These are phyloP conservation scores for Roridomyces roridus DNA, from an alignment of 768 basidiomycete genomes.

Conservation along the genomic window DNA sequence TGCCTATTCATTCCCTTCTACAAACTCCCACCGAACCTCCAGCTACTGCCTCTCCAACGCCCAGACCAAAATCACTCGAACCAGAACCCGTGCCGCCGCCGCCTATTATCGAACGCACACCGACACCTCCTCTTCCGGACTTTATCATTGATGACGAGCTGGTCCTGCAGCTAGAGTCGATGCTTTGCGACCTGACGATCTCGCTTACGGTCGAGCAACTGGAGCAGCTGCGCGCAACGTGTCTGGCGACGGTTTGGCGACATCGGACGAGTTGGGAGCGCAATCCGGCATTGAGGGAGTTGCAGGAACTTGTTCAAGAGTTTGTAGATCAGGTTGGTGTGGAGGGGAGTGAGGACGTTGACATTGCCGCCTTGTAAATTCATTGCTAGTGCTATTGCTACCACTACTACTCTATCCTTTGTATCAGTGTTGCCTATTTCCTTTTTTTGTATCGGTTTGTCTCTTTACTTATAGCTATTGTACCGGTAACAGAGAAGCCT, in stretches of 20 bases:
- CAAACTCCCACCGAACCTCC: conserved; percentile 22
- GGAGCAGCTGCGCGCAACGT: conserved; percentile 90
- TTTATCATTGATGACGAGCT: conserved; percentile 68
- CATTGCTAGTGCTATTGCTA: no score
- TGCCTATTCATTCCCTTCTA: conserved; percentile 11
- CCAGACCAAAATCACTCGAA: conserved; percentile 28
- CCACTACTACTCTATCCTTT: no score
- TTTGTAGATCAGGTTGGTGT: conserved; percentile 70
- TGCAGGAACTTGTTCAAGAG: conserved; percentile 60
- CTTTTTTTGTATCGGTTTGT: no score
- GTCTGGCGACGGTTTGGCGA: conserved; percentile 83
- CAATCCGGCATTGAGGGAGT: conserved; percentile 62
- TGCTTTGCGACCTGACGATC: conserved; percentile 60
- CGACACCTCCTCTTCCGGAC: conserved; percentile 76
- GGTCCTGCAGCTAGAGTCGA: conserved; percentile 53
- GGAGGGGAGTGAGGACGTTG: conserved; percentile 17
- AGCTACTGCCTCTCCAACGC: conserved; percentile 31
- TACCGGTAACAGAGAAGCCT: no score
- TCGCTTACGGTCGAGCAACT: conserved; percentile 84
- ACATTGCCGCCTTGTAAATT: no score
- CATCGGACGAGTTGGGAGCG: conserved; percentile 86
- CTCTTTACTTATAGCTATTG: no score
- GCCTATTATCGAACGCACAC: conserved; percentile 59
- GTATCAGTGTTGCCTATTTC: no score
- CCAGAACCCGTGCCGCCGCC: conserved; percentile 29